Evolutionary conservation across 495 filamentous ascomycete species (phyloP), one percentile per base, ranked within the genome.

Genomic region (Talaromyces wortmannii): DNA sequence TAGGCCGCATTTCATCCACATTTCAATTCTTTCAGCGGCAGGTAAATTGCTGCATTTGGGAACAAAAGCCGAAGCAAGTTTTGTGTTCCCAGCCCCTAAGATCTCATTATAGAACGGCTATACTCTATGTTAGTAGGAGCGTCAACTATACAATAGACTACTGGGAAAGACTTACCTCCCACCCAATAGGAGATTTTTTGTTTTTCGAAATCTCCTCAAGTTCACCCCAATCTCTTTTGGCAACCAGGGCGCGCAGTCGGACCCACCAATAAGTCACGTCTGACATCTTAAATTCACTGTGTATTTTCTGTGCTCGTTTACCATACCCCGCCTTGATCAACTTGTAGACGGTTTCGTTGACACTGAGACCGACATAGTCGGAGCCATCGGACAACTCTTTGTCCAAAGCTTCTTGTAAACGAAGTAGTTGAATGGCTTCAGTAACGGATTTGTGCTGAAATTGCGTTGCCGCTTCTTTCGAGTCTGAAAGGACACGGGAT

Each of bases 1-100:
- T 83, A 95, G 83, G 23, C 91, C 92, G 67, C 95, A 97, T 71
- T 95, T 96, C 59, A 95, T 82, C 82, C 90, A 97, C 94, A 97
- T 96, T 63, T 89, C 85, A 51, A 96, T 83, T 32, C 86, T 75
- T 55, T 91, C 87, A 48, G 81, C 78, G 8, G 79, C 73, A 17
- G 78, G 74, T 44, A 86, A 59, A 43, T 71, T 71, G 47, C 82
- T 83, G 71, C 92, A 96, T 71, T 97, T 98, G 8, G 90, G 87
- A 48, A 97, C 83, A 65, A 96, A 98, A 5, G 79, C 58, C 2
- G 86, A 81, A 6, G 95, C 95, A 4, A 95, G 75, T 53, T 91
- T 88, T 18, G 89, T 86, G 66, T 98, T 97, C 50, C 95, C 92
- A 6, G 94, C 95, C 42, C 84, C 84, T 6, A 97, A 70, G 48